These are phyloP conservation scores for Talaromyces sp. DNA, from an alignment of 2,329 filamentous ascomycete genomes.

Conservation along the genomic window DNA sequence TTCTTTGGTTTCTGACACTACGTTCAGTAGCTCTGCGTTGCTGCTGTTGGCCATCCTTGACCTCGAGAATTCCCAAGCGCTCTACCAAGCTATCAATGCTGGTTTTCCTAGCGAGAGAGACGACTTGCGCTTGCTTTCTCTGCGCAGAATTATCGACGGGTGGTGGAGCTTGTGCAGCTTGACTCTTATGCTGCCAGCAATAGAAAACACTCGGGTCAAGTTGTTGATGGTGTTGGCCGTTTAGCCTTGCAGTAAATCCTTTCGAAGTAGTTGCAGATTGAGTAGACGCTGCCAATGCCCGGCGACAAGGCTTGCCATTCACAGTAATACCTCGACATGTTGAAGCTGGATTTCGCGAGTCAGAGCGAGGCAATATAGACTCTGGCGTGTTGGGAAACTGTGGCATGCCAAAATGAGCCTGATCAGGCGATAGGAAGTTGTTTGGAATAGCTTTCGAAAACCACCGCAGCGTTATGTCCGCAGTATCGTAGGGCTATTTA, in stretches of 20 bases:
- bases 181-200: constrained; percentile 94
- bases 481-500: neutral
- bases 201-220: constrained; percentile 50
- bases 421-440: neutral
- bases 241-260: constrained; percentile 5
- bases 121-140: constrained; percentile 30
- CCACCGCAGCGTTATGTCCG: neutral
- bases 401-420: constrained; percentile 54
- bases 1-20: constrained; percentile 15
- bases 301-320: constrained; percentile 75
- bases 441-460: neutral
- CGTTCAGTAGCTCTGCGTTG: constrained; percentile 13
- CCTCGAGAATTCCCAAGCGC: constrained; percentile 67
- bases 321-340: constrained; percentile 87
- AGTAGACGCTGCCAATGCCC: constrained; percentile 54
- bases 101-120: constrained; percentile 59
- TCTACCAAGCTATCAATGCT: constrained; percentile 86
- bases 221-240: constrained; percentile 13
- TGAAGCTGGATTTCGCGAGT: constrained; percentile 75
- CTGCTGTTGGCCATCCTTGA: constrained; percentile 39
- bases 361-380: constrained; percentile 67
- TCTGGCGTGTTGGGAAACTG: constrained; percentile 73
- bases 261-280: constrained; percentile 18
- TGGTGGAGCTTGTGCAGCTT: constrained; percentile 63
- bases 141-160: constrained; percentile 16